phyloP scores from a whole-genome alignment of 345 rosid species.

The Euclidium syriacum region DNA sequence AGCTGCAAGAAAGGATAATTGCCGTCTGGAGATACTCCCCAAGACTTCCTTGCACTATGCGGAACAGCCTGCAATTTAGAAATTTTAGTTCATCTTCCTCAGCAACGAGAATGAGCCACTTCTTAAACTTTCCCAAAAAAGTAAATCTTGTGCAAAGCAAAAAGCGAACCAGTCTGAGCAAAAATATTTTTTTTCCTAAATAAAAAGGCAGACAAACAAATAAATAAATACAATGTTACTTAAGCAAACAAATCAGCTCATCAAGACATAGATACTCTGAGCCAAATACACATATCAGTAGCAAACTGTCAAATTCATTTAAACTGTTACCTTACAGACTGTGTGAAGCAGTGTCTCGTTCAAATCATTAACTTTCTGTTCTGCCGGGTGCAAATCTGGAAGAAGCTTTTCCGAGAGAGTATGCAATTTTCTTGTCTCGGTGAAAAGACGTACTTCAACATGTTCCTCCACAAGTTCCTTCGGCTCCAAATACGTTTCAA shows the following conservation, averaged over 20 bases:
- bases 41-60: no score
- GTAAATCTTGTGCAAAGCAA: no score
- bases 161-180: no score
- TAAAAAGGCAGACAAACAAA: neutral
- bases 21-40: no score
- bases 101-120: no score
- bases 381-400: constrained; percentile 88
- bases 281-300: neutral
- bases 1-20: no score
- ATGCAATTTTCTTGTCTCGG: neutral
- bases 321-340: constrained; percentile 77
- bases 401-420: constrained; percentile 94
- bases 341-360: constrained; percentile 84
- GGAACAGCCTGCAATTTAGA: no score
- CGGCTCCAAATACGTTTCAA: constrained; percentile 79
- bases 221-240: neutral
- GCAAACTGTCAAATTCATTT: neutral
- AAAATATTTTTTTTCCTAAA: constrained; percentile 15
- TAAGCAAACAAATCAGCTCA: neutral
- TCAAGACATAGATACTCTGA: neutral
- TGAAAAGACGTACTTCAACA: constrained; percentile 53
- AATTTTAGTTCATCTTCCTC: no score
- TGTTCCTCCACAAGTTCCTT: constrained; percentile 76
- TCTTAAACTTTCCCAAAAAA: no score
- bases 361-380: constrained; percentile 89